Conservation (phyloP, 129 eudicot genomes). For the Smallanthus sonchifolius region DNA sequence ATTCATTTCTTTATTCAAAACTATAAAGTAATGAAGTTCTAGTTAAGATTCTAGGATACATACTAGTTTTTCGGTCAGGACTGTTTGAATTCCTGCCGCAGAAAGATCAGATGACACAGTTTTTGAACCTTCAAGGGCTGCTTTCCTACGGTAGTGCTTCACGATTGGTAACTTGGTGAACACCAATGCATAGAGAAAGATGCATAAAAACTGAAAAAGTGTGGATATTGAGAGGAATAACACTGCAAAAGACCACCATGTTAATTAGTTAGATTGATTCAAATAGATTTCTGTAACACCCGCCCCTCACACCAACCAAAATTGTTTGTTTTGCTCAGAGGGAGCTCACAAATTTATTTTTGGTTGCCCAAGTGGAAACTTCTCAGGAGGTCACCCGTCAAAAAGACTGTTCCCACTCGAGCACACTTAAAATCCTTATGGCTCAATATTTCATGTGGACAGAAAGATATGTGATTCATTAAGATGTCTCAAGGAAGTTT, state of each 20-base stretch:
- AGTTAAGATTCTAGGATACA: background rate
- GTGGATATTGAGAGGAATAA: conserved; percentile 61
- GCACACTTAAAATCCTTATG: background rate
- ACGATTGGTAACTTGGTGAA: conserved; percentile 65
- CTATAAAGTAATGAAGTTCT: background rate
- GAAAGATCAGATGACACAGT: conserved; percentile 74
- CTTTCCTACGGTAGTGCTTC: conserved; percentile 59
- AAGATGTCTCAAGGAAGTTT: background rate
- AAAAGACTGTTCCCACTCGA: background rate
- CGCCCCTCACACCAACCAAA: background rate
- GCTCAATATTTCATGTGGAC: no score
- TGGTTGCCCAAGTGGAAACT: background rate
- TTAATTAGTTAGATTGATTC: background rate
- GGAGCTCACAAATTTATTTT: background rate
- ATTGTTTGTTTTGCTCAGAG: background rate
- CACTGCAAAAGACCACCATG: conserved; percentile 42
- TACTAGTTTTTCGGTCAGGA: conserved; percentile 24
- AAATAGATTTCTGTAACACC: background rate
- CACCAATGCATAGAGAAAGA: conserved; percentile 54
- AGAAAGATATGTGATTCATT: no score
- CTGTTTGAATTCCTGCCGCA: conserved; percentile 59
- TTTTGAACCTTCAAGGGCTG: conserved; percentile 72
- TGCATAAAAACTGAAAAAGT: conserved; percentile 59
- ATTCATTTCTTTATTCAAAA: background rate
- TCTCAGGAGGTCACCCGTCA: background rate